Evolutionary conservation across 371 early-diverging fungal species (phyloP).

Genomic region (Choanephora cucurbitarum): DNA sequence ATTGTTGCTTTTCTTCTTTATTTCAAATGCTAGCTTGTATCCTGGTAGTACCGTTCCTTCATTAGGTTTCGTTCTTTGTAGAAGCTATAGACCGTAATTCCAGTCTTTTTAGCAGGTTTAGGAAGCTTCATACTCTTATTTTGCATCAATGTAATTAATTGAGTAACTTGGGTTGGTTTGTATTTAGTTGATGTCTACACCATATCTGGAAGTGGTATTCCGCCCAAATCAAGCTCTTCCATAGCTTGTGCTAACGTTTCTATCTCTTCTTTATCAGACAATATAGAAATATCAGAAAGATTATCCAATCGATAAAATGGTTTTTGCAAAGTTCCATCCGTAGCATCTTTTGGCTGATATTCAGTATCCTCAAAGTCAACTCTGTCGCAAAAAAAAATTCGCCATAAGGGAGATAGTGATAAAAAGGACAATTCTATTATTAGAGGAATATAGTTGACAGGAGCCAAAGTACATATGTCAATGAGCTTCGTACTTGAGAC

Average conservation of each 20-base stretch:
- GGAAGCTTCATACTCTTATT: constrained; percentile 10
- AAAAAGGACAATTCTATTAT: too few relatives aligned
- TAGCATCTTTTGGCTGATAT: constrained; percentile 9
- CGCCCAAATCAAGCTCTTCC: constrained; percentile 4
- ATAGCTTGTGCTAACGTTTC: constrained; percentile 9
- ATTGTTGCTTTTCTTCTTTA: constrained; percentile 8
- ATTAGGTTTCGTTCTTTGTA: constrained; percentile 9
- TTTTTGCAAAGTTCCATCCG: constrained; percentile 2
- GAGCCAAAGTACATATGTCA: too few relatives aligned
- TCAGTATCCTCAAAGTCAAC: constrained; percentile 6
- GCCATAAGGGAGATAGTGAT: neutral
- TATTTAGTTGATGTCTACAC: constrained; percentile 13
- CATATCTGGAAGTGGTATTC: constrained; percentile 7
- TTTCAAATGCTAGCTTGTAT: constrained; percentile 6
- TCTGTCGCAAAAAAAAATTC: neutral
- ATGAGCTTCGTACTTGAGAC: too few relatives aligned
- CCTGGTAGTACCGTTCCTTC: constrained; percentile 8
- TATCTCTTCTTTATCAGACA: constrained; percentile 4
- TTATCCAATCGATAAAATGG: constrained; percentile 1
- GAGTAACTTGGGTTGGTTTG: constrained; percentile 8
- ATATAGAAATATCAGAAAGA: constrained; percentile 6
- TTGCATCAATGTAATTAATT: constrained; percentile 4
- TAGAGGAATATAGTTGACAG: too few relatives aligned
- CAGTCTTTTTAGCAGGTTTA: constrained; percentile 6
- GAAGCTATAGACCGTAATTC: neutral